These are phyloP conservation scores for Echeveria elegans DNA, from an alignment of 164 flowering plant genomes.

Conservation along the genomic window DNA sequence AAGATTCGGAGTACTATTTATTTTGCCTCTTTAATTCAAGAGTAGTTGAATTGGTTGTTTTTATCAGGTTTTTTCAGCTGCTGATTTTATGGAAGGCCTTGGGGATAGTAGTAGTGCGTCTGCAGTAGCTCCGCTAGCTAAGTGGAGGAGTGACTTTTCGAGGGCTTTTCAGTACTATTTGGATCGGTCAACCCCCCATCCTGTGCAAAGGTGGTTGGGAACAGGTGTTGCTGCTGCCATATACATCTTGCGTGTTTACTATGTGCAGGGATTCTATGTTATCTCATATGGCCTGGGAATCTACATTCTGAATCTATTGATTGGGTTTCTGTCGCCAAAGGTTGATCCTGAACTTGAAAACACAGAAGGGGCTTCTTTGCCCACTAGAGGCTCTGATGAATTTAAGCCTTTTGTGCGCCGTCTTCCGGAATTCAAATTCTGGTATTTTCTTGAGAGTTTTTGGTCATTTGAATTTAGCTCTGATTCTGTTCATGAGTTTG, in stretches of 20 bases:
- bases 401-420: slow-evolving; percentile 48
- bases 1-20: no score
- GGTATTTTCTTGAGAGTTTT: slow-evolving; percentile 17
- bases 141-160: slow-evolving; percentile 3
- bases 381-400: slow-evolving; percentile 41
- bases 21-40: no score
- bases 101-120: background rate
- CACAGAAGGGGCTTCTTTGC: slow-evolving; percentile 27
- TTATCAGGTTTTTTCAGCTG: background rate
- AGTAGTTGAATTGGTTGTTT: background rate
- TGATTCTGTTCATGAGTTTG: background rate
- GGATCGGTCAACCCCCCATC: slow-evolving; percentile 3
- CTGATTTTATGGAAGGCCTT: background rate
- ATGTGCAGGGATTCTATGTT: slow-evolving; percentile 39
- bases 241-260: slow-evolving; percentile 36
- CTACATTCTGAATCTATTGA: slow-evolving; percentile 40
- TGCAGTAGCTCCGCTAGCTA: background rate
- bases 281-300: slow-evolving; percentile 43
- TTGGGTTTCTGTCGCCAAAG: slow-evolving; percentile 48
- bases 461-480: background rate
- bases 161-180: slow-evolving; percentile 3
- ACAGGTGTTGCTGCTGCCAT: slow-evolving; percentile 10
- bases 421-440: slow-evolving; percentile 49
- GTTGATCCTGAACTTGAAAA: slow-evolving; percentile 40
- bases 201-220: slow-evolving; percentile 1